These are phyloP conservation scores for Schizosaccharomyces cryophilus DNA, from an alignment of 805 yeast genomes.

Conservation along the genomic window DNA sequence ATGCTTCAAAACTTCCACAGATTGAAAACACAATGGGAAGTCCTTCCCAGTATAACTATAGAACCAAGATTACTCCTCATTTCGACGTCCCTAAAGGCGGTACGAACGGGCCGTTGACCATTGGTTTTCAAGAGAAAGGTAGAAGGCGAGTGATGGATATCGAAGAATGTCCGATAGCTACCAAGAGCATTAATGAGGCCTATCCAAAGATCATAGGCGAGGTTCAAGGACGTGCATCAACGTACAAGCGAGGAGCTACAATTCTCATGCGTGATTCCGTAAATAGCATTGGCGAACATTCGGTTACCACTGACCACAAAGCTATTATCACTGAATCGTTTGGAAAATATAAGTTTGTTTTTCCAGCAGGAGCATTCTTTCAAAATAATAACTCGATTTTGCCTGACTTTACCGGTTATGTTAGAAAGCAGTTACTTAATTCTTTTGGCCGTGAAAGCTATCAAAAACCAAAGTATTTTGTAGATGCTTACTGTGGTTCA, in stretches of 20 bases:
- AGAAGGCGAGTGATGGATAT: conserved; percentile 50
- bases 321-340: conserved; percentile 65
- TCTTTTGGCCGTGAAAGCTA: conserved; percentile 15
- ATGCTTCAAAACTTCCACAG: conserved; percentile 24
- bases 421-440: conserved; percentile 32
- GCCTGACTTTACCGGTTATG: conserved; percentile 62
- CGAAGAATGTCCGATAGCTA: conserved; percentile 83
- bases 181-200: conserved; percentile 50
- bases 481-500: conserved; percentile 91
- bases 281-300: conserved; percentile 20
- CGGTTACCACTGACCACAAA: conserved; percentile 58
- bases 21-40: conserved; percentile 45
- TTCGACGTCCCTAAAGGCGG: conserved; percentile 44
- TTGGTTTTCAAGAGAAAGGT: conserved; percentile 81
- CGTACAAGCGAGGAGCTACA: conserved; percentile 61
- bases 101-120: conserved; percentile 28
- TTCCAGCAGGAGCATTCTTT: conserved; percentile 79
- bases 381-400: conserved; percentile 84
- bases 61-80: conserved; percentile 92
- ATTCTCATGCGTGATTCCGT: conserved; percentile 44
- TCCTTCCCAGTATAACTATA: conserved; percentile 50
- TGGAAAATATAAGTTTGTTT: conserved; percentile 39
- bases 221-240: conserved; percentile 24
- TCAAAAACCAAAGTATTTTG: conserved; percentile 28
- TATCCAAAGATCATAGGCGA: conserved; percentile 39